Percentiles rank a stretch among this genome's conserved stretches.
Conservation (phyloP, 1,284 basidiomycete species). For the Tausonia pullulans region DNA sequence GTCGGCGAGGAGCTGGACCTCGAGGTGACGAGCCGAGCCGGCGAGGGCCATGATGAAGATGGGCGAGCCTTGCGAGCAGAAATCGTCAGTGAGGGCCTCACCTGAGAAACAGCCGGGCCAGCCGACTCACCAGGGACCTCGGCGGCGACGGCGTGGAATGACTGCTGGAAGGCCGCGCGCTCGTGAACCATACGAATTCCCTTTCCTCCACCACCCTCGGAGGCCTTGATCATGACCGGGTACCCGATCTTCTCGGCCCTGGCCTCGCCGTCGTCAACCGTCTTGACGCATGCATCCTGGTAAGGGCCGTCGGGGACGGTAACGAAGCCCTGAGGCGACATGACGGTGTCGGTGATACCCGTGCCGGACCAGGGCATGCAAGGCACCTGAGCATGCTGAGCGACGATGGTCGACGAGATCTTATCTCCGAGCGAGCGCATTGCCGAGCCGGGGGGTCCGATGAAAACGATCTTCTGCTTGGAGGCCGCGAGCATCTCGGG, state of each 20-base stretch:
- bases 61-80: slow-evolving; percentile 62
- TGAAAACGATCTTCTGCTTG: slow-evolving; percentile 95
- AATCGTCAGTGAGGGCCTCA: slow-evolving; percentile 4
- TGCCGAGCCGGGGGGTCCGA: slow-evolving; percentile 95
- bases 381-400: slow-evolving; percentile 93
- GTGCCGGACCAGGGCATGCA: slow-evolving; percentile 99
- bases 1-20: slow-evolving; percentile 96
- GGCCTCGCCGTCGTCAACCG: slow-evolving; percentile 75
- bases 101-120: background rate
- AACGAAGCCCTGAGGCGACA: slow-evolving; percentile 83
- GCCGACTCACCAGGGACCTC: slow-evolving; percentile 77
- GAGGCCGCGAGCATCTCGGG: slow-evolving; percentile 86
- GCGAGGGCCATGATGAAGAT: slow-evolving; percentile 99
- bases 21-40: slow-evolving; percentile 90
- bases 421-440: slow-evolving; percentile 99
- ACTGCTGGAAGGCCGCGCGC: slow-evolving; percentile 79
- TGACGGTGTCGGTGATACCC: slow-evolving; percentile 77
- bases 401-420: slow-evolving; percentile 98
- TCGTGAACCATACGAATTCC: slow-evolving; percentile 89
- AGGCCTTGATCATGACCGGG: slow-evolving; percentile 99
- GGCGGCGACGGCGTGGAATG: slow-evolving; percentile 84
- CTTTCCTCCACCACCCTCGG: slow-evolving; percentile 97
- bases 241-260: slow-evolving; percentile 83
- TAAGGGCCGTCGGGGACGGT: slow-evolving; percentile 90
- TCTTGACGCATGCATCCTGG: slow-evolving; percentile 75